Evolutionary conservation across 164 flowering plant species (phyloP).

Genomic region (Magnolia kwangsiensis): DNA sequence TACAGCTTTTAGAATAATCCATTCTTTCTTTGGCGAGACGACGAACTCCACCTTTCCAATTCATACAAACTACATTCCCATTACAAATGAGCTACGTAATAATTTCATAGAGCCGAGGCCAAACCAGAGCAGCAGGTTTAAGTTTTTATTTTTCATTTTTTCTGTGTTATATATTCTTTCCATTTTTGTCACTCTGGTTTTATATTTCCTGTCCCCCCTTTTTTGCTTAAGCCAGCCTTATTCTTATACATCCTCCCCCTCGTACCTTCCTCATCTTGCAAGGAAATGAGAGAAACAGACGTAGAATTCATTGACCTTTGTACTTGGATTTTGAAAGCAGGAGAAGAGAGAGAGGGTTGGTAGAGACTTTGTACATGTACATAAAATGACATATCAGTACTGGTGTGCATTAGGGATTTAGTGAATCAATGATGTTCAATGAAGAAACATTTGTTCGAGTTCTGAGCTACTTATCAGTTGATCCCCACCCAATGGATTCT

Average conservation of each 20-base stretch:
- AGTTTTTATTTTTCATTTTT: slow-evolving; percentile 24
- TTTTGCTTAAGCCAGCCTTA: slow-evolving; percentile 24
- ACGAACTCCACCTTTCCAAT: slow-evolving; percentile 10
- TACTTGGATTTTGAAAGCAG: slow-evolving; percentile 2
- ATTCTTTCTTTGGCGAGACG: not conserved
- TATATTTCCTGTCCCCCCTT: slow-evolving; percentile 15
- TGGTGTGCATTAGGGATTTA: slow-evolving; percentile 10
- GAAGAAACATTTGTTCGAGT: not conserved
- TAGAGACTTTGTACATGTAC: slow-evolving; percentile 28
- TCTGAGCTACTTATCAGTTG: not conserved
- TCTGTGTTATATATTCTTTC: slow-evolving; percentile 44
- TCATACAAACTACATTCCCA: slow-evolving; percentile 31
- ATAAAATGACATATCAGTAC: slow-evolving; percentile 4
- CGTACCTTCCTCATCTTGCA: slow-evolving; percentile 10
- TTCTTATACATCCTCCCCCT: slow-evolving; percentile 27
- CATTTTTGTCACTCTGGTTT: slow-evolving; percentile 44
- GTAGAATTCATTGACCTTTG: not conserved
- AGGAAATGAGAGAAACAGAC: not conserved
- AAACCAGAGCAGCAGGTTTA: slow-evolving; percentile 30
- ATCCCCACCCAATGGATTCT: not conserved
- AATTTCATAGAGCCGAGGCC: slow-evolving; percentile 33
- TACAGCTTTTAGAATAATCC: slow-evolving; percentile 47
- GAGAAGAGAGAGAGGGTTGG: slow-evolving; percentile 19
- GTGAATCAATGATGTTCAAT: not conserved
- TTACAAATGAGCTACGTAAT: slow-evolving; percentile 38